Percentiles rank a stretch among this genome's conserved stretches.
Evolutionary conservation across 148 eudicot species (phyloP).

Genomic region (Spergularia bocconei): DNA sequence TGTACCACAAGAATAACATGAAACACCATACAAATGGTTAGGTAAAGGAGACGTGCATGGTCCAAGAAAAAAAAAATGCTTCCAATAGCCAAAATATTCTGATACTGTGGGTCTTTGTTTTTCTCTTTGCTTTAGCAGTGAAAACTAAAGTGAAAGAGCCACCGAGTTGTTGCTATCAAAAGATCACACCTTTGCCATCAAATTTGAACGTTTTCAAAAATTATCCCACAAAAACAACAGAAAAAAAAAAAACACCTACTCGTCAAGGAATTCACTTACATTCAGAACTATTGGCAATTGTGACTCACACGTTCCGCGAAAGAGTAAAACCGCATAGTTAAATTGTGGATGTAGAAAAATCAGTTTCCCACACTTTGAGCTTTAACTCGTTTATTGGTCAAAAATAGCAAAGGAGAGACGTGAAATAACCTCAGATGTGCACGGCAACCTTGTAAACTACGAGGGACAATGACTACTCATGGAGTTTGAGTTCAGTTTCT

Average conservation of each 20-base stretch:
- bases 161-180: slow-evolving; percentile 28
- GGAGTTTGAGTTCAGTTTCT: neutral
- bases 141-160: slow-evolving; percentile 18
- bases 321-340: too few relatives aligned
- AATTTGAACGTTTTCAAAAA: slow-evolving; percentile 22
- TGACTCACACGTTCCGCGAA: too few relatives aligned
- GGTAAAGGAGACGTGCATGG: neutral
- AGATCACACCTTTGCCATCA: slow-evolving; percentile 17
- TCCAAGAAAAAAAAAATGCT: slow-evolving; percentile 16
- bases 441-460: neutral
- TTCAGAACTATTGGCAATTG: too few relatives aligned
- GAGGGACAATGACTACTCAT: slow-evolving; percentile 22
- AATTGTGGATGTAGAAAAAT: too few relatives aligned
- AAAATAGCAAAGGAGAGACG: too few relatives aligned
- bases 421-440: neutral
- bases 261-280: too few relatives aligned
- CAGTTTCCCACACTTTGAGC: too few relatives aligned
- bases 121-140: slow-evolving; percentile 17
- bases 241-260: too few relatives aligned
- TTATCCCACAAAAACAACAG: too few relatives aligned
- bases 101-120: slow-evolving; percentile 10
- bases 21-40: neutral
- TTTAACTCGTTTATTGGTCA: too few relatives aligned
- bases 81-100: slow-evolving; percentile 9
- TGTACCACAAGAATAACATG: neutral